These are phyloP conservation scores for Aspergillus novoparasiticus DNA, from an alignment of 2,329 filamentous ascomycete genomes.

Conservation along the genomic window DNA sequence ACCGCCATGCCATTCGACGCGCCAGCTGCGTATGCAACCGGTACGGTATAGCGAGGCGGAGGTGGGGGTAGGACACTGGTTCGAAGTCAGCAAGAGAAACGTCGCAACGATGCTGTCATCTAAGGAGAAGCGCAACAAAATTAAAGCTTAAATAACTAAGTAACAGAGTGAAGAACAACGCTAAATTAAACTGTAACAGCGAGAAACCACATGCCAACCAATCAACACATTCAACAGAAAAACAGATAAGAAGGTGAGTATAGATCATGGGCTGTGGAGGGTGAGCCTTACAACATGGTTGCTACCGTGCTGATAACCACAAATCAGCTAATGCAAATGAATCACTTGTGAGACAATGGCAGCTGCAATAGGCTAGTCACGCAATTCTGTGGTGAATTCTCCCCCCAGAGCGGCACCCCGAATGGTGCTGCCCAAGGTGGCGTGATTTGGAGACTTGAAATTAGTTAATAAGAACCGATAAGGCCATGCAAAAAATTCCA, in stretches of 20 bases:
- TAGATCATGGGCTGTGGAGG: neutral
- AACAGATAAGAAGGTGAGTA: conserved; percentile 6
- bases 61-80: conserved; percentile 80
- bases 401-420: conserved; percentile 17
- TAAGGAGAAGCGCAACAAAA: neutral
- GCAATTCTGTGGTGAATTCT: conserved; percentile 11
- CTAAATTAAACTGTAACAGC: neutral
- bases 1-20: conserved; percentile 68
- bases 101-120: conserved; percentile 12
- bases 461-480: neutral
- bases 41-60: conserved; percentile 78
- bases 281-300: conserved; percentile 28
- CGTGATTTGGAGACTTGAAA: conserved; percentile 1
- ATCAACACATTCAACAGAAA: neutral
- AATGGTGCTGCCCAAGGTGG: conserved; percentile 15
- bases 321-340: conserved; percentile 4
- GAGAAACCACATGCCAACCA: neutral
- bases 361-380: conserved; percentile 13
- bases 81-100: conserved; percentile 18
- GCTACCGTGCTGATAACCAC: conserved; percentile 8
- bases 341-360: conserved; percentile 4
- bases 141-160: neutral
- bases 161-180: neutral
- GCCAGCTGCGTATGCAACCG: conserved; percentile 71
- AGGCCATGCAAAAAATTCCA: neutral